Conservation (phyloP, 2,329 filamentous ascomycete species). For the Trichothecium sympodiale region DNA sequence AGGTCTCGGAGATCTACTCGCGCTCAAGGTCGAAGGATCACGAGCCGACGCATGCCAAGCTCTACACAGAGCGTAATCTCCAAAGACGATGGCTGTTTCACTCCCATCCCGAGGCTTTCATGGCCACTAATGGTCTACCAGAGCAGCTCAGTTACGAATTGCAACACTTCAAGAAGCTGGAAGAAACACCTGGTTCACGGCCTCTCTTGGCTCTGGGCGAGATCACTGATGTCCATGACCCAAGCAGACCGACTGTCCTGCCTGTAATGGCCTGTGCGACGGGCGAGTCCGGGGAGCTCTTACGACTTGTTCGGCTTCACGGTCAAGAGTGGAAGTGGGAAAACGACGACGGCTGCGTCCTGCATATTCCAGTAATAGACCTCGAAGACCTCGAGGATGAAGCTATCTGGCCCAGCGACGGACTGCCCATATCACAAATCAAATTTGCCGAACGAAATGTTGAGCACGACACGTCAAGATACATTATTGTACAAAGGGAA, state of each 20-base stretch:
- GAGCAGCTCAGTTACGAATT: conserved; percentile 25
- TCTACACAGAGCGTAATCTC: conserved; percentile 18
- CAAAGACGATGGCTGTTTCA: conserved; percentile 40
- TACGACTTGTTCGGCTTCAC: conserved; percentile 42
- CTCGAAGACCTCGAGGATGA: conserved; percentile 31
- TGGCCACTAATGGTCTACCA: conserved; percentile 22
- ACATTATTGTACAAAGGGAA: conserved; percentile 43
- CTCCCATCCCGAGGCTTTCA: conserved; percentile 36
- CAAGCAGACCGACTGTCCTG: conserved; percentile 13
- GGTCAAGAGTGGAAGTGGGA: conserved; percentile 45
- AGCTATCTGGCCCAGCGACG: conserved; percentile 42
- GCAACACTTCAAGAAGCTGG: conserved; percentile 15
- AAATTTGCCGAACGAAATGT: conserved; percentile 31
- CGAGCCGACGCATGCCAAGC: conserved; percentile 10
- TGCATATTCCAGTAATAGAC: conserved; percentile 35
- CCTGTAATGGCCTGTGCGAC: conserved; percentile 34
- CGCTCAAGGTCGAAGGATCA: conserved; percentile 16
- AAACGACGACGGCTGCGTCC: conserved; percentile 27
- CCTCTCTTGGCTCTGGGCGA: conserved; percentile 45
- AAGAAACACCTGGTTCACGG: conserved; percentile 11
- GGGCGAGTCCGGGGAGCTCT: conserved; percentile 46
- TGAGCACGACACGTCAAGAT: conserved; percentile 25
- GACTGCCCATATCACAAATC: conserved; percentile 37
- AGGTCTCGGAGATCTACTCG: conserved; percentile 21
- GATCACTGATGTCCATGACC: conserved; percentile 29